phyloP scores from a whole-genome alignment of 2,329 filamentous ascomycete genomes.

The Rhynchosporium secalis region DNA sequence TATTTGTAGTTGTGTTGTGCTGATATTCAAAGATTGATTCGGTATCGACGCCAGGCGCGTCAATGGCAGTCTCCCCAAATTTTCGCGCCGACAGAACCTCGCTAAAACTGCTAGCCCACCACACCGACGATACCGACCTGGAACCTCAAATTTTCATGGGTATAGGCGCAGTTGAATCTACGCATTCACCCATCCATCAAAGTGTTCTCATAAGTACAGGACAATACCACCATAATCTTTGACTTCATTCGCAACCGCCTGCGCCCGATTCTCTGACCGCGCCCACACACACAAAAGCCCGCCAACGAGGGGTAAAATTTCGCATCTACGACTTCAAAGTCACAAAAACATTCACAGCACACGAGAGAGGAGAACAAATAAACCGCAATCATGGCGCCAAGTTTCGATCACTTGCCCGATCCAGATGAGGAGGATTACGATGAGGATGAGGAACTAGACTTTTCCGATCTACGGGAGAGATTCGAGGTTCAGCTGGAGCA shows the following conservation, averaged over 20 bases:
- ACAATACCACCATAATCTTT: neutral
- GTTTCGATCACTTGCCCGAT: conserved; percentile 89
- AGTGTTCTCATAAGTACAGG: neutral
- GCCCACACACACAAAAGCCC: conserved; percentile 13
- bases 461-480: conserved; percentile 89
- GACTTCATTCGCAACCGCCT: neutral
- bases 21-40: conserved; percentile 9
- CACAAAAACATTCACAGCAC: neutral
- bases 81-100: conserved; percentile 18
- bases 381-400: conserved; percentile 76
- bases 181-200: neutral
- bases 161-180: neutral
- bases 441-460: conserved; percentile 91
- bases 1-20: conserved; percentile 20
- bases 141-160: conserved; percentile 5
- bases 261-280: neutral
- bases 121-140: conserved; percentile 1
- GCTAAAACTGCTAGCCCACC: conserved; percentile 16
- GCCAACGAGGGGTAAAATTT: conserved; percentile 31
- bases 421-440: conserved; percentile 84
- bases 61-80: neutral
- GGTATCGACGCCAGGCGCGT: conserved; percentile 20
- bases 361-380: conserved; percentile 15
- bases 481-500: conserved; percentile 96
- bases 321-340: conserved; percentile 9